These are phyloP conservation scores for Annulohypoxylon nitens DNA, from an alignment of 495 filamentous ascomycete species.

Conservation along the genomic window DNA sequence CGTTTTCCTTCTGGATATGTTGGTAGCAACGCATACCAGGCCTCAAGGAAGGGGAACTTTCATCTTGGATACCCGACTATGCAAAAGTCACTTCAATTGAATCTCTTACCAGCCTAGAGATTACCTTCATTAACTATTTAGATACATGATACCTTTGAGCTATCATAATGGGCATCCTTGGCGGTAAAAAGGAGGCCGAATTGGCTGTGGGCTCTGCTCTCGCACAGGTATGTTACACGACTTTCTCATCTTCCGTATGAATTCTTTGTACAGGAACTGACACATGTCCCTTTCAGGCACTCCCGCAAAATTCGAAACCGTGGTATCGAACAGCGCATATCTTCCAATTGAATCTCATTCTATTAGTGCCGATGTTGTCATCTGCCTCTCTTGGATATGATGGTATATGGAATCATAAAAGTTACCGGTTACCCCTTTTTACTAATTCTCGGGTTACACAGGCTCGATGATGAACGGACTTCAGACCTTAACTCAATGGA, in stretches of 20 bases:
- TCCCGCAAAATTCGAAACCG: background rate
- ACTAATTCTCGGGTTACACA: background rate
- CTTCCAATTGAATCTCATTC: conserved; percentile 7
- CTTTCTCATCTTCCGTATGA: background rate
- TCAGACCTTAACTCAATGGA: conserved; percentile 15
- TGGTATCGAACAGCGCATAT: conserved; percentile 14
- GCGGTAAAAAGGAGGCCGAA: conserved; percentile 20
- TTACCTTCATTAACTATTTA: no score
- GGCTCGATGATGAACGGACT: conserved; percentile 20
- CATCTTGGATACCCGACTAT: background rate
- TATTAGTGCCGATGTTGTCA: conserved; percentile 9
- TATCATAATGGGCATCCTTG: background rate
- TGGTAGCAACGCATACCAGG: background rate
- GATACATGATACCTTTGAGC: background rate
- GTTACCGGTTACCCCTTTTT: background rate
- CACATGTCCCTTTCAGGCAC: background rate
- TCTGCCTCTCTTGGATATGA: conserved; percentile 16
- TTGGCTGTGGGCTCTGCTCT: conserved; percentile 9
- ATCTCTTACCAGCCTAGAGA: background rate
- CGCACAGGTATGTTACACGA: background rate
- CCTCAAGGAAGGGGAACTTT: no score
- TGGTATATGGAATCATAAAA: background rate
- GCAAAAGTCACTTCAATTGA: background rate
- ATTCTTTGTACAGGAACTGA: background rate
- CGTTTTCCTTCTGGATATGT: background rate